Base-by-base conservation (phyloP, 202 grass and related monocot genomes). In the Dendrocalamus latiflorus region DNA sequence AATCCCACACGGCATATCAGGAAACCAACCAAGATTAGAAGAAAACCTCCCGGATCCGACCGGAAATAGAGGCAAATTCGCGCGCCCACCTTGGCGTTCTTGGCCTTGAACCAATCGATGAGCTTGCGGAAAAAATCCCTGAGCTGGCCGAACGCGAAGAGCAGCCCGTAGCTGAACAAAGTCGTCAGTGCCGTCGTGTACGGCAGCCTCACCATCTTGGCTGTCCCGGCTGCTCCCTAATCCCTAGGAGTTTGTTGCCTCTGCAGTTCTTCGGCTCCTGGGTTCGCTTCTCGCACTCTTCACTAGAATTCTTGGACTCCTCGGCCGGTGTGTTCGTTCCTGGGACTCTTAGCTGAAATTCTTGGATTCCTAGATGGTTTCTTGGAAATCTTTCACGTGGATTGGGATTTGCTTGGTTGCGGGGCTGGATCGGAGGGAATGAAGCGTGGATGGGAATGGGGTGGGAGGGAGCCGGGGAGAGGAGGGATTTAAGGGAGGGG, bases 81-180 rank as follows among this genome's bases (percentile, higher is more conserved):
- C 14, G 12, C 2, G 24, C 49, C 5, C 72, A 91, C 91, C 89
- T 92, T 81, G 53, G 88, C 76, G 81, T 90, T 80, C 75, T 88
- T 85, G 74, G 90, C 81, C 55, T 86, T 87, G 85, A 72, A 87
- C 93, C 88, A 93, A 83, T 89, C 90, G 73, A 89, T 4, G 53
- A 97, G 16, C 65, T 89, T 93, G 45, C 90, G 86, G 69, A 93
- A 93, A 70, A 97, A 85, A 89, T 97, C 91, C 25, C 90, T 79
- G 59, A 96, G 90, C 74, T 93, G 90, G 11, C 93, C 93, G 70
- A 96, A 97, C 21, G 85, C 90, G 74, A 93, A 93, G 42, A 97
- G 91, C 73, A 97, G 78, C 17, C 90, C 88, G 71, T 93, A 97
- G 84, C 93, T 97, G 80, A 93, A 91, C n/a, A 89, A 88, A 21